Base-by-base conservation (phyloP, 2,329 filamentous ascomycete species). In the Sclerotinia spermophila region DNA sequence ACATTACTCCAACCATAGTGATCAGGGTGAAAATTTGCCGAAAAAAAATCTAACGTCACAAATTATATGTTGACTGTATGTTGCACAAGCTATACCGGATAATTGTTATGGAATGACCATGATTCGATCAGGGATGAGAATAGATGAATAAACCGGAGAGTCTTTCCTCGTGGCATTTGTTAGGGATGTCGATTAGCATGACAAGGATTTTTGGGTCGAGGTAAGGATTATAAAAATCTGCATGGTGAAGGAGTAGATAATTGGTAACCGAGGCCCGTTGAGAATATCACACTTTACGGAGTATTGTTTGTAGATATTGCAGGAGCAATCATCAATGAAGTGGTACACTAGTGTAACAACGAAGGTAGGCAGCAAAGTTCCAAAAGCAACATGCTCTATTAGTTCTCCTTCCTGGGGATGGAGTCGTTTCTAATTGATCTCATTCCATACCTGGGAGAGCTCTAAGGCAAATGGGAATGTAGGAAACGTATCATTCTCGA, bases 101-200 rank as follows among this genome's bases (percentile, higher is more conserved):
- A 65, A 56, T 69, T 17, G 38, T 64, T 55, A 35, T 55, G 45
- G 45, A 65, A 38, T 35, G 42, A 38, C 33, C 67, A 64, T 64
- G 44, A 42, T 62, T 48, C 40, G 56, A 44, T 33, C 67, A 69
- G 44, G 67, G 67, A 64, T 69, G 33, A 53, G 30, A 53, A 64
- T 55, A 62, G 45, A 56, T 69, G 30, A 68, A 48, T 24, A 48
- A 68, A 38, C 51, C 53, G 55, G 55, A 68, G 42, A 60, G 40
- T 51, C 40, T 53, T 51, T 65, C 67, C 68, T 69, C 68, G 59
- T 69, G 68, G 68, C 67, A 65, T 69, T 42, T 65, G 68, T 56
- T 64, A 56, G 59, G 59, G 48, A 30, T 69, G 44, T 44, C 45
- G 64, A 69, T 65, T 40, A 51, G 65, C 48, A 65, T 19, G 27